Base-by-base conservation (phyloP, 306 rosid species). In the Notholithocarpus densiflorus region DNA sequence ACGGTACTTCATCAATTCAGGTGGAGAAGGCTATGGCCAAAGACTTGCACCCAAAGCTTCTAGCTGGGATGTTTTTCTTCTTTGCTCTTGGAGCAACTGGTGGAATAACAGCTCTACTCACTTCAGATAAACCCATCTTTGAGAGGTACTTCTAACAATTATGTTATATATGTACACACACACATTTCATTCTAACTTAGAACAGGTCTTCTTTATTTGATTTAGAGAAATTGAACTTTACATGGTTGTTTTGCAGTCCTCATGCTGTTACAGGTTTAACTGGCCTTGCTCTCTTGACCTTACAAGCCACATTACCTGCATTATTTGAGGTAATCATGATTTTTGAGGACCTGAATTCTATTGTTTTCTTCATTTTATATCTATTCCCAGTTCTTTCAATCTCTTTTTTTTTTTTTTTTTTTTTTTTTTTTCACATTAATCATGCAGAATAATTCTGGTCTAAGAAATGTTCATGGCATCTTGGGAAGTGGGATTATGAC, bases 11-110 rank as follows among this genome's bases (percentile, higher is more conserved):
- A 74, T 78, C 6, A 77, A 77, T 82, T 77, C 69, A 91, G 97
- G 95, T 88, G 80, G 95, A 94, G 83, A 94, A 92, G 84, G 97
- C 95, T 1, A 83, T 75, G 52, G 98, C 98, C 56, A 94, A 94
- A 86, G 97, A 92, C 84, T 89, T 94, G 86, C 98, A 94, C 78
- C 98, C 97, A 2, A 94, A 92, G 90, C 98, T 94, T 68, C 82
- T 92, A 72, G 97, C 81, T 8, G 98, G 98, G 56, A 94, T 92
- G 98, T 94, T 94, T 82, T 91, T 92, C 91, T 92, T 94, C 84
- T 91, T 94, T 82, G 95, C 97, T 55, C 89, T 88, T 56, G 95
- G 97, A 89, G 98, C 97, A 48, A 92, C 97, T 18, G 97, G 98
- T 18, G 98, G 98, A 84, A 40, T 91, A 48, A 94, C 85, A 17